Base-by-base conservation (phyloP, 1,139 yeast species). In the Lodderomyces theae region DNA sequence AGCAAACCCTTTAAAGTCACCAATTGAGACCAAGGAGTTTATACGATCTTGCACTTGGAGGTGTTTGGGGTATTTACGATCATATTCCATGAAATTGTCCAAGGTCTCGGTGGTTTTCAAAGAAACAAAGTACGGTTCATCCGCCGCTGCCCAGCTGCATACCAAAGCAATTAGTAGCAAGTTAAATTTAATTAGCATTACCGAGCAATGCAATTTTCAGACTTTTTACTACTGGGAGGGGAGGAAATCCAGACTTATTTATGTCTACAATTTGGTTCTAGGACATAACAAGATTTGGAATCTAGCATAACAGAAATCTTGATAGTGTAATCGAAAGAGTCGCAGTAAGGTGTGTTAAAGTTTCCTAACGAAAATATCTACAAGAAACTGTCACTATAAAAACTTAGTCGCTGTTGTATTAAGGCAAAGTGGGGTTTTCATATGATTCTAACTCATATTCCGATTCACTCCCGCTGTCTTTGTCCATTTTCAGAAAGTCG, bases 1-100 rank as follows among this genome's bases (percentile, higher is more conserved):
- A 0, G 79, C 67, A 49, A 84, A 77, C 0, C 85, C 89, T 48
- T 74, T 77, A 52, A 82, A 81, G 16, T 69, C 69, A 0, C 89
- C 90, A 50, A 85, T 77, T 0, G 78, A 66, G 45, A 77, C 72
- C 7, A 73, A 61, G 33, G 66, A 64, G 18, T 64, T 63, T 23
- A 80, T 72, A 24, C 66, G 65, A 3, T 74, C 68, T 41, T 72
- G 63, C 16, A 79, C 63, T 48, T 73, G 52, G 38, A 58, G 56
- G 21, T 58, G 51, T 24, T 51, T 54, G 0, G 72, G 69, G 42
- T 58, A 59, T 11, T 52, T 54, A n/a, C 54, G 22, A 34, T 75
- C 79, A 40, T 58, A 61, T 4, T 56, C 51, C 54, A 70, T 58
- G 47, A 79, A 63, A 34, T 65, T 57, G 30, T 74, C 71, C 42